Conservation (phyloP, 2,329 filamentous ascomycete species). For the Fusarium hostae region DNA sequence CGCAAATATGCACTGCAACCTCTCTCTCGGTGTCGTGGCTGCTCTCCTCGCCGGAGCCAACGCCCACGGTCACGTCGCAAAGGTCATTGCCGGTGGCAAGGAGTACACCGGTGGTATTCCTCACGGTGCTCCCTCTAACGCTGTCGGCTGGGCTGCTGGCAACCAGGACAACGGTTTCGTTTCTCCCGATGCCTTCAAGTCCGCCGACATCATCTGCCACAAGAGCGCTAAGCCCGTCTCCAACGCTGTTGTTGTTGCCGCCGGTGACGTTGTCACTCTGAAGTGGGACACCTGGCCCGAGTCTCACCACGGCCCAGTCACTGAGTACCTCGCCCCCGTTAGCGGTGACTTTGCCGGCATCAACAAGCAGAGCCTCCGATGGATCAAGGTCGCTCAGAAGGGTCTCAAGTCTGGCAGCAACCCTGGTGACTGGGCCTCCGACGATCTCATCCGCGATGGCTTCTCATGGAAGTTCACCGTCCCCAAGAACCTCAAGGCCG, state of each 20-base stretch:
- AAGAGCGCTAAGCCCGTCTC: constrained; percentile 54
- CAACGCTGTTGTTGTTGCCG: constrained; percentile 60
- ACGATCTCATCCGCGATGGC: constrained; percentile 60
- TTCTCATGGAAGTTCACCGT: constrained; percentile 60
- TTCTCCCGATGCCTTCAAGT: constrained; percentile 53
- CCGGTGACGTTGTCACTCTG: constrained; percentile 67
- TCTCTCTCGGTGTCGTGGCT: constrained; percentile 28
- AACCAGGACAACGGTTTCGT: constrained; percentile 59
- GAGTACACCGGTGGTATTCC: constrained; percentile 49
- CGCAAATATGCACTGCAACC: constrained; percentile 19
- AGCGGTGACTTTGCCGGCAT: constrained; percentile 62
- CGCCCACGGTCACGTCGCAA: constrained; percentile 47
- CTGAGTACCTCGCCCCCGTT: constrained; percentile 68
- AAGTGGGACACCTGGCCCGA: constrained; percentile 75
- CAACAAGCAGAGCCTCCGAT: constrained; percentile 62
- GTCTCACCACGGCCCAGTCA: constrained; percentile 69
- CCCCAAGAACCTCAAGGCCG: constrained; percentile 58
- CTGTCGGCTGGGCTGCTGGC: constrained; percentile 50
- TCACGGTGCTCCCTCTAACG: constrained; percentile 43
- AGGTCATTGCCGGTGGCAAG: constrained; percentile 41
- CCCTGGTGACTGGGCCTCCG: constrained; percentile 65
- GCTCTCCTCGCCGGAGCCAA: constrained; percentile 43
- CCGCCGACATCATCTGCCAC: constrained; percentile 61
- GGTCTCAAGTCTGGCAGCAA: constrained; percentile 60
- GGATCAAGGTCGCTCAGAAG: constrained; percentile 68